Conservation (phyloP, 2,329 filamentous ascomycete genomes). For the Scedosporium dehoogii region DNA sequence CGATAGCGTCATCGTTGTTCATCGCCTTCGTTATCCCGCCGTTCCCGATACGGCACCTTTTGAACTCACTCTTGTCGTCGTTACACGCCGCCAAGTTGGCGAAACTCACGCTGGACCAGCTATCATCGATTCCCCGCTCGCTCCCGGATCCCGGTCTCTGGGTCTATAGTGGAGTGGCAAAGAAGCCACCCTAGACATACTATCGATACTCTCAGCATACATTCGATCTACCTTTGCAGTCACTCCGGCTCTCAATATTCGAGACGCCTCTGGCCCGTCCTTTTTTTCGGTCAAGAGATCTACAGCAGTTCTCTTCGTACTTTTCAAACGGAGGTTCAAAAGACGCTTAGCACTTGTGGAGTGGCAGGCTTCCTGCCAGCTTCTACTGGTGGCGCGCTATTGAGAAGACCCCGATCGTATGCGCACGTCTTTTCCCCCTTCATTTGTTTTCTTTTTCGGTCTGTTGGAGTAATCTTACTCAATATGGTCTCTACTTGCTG, state of each 20-base stretch:
- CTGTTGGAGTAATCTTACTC: neutral
- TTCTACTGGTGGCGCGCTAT: neutral
- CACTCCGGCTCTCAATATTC: neutral
- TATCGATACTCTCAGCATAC: neutral
- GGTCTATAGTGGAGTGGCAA: conserved; percentile 95
- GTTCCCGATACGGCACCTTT: too few species aligned
- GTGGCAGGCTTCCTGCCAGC: conserved; percentile 2
- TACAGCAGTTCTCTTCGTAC: neutral
- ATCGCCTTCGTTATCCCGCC: too few species aligned
- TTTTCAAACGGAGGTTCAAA: neutral
- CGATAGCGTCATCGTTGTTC: too few species aligned
- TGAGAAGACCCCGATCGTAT: neutral
- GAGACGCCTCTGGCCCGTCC: neutral
- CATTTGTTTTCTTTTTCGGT: neutral
- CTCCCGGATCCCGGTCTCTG: conserved; percentile 85
- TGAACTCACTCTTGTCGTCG: neutral
- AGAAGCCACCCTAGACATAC: conserved; percentile 87
- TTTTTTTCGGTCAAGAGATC: neutral
- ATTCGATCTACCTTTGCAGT: neutral
- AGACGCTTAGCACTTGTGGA: neutral
- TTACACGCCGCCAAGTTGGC: conserved; percentile 23
- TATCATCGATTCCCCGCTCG: conserved; percentile 35
- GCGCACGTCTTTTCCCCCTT: neutral
- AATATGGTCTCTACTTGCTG: conserved; percentile 6
- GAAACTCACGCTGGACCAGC: conserved; percentile 18